A percentile compares a stretch with the other conserved stretches of the same genome.
Conservation (phyloP, 2,329 filamentous ascomycete species). For the Ophiocordyceps robertsii region DNA sequence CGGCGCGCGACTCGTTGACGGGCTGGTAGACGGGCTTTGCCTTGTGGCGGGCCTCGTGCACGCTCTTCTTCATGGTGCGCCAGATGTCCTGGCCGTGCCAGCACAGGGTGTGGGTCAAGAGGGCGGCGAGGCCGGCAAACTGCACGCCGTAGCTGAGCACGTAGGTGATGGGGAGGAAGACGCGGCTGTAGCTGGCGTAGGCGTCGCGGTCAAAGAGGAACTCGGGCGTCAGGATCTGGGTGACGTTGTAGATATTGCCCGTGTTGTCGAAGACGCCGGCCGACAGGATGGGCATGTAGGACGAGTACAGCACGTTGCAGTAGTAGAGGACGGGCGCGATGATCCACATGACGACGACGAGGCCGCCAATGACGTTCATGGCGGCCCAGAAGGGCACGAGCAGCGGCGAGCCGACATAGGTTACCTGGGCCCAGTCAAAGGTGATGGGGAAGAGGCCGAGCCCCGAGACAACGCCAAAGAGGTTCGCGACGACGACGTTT, state of each 20-base stretch:
- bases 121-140: conserved; percentile 67
- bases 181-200: conserved; percentile 69
- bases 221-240: conserved; percentile 62
- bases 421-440: conserved; percentile 86
- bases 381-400: conserved; percentile 79
- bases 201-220: conserved; percentile 67
- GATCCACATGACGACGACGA: conserved; percentile 77
- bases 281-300: conserved; percentile 78
- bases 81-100: conserved; percentile 79
- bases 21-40: conserved; percentile 39
- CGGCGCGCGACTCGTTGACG: conserved; percentile 19
- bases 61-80: conserved; percentile 59
- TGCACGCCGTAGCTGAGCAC: conserved; percentile 77
- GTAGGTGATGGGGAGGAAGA: conserved; percentile 79
- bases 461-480: conserved; percentile 77
- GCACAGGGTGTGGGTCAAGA: conserved; percentile 68
- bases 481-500: conserved; percentile 73
- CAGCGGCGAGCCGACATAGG: conserved; percentile 73
- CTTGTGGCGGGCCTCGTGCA: conserved; percentile 46
- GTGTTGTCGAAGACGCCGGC: conserved; percentile 77
- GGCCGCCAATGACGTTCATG: conserved; percentile 68
- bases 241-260: conserved; percentile 68
- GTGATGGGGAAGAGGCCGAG: conserved; percentile 74
- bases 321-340: conserved; percentile 72
- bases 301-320: conserved; percentile 63